Evolutionary conservation across 192 early-diverging fungal genomes (phyloP).

Genomic region (Podila horticola): DNA sequence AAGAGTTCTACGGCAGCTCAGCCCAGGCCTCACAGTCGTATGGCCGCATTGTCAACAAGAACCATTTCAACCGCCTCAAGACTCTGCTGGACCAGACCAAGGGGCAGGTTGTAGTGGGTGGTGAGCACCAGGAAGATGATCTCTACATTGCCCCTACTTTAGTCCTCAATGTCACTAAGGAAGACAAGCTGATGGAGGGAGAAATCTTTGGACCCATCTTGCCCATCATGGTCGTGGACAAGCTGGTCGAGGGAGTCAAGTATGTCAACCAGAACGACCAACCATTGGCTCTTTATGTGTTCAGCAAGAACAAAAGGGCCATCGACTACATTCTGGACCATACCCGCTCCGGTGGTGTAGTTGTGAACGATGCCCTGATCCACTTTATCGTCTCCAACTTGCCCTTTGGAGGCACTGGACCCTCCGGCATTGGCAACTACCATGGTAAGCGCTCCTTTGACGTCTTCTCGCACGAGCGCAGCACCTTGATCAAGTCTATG

Average conservation of each 20-base stretch:
- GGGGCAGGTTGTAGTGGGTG: constrained; percentile 70
- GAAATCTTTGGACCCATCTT: constrained; percentile 96
- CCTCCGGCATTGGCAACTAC: constrained; percentile 88
- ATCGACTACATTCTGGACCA: constrained; percentile 71
- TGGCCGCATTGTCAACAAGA: constrained; percentile 70
- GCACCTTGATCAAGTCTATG: constrained; percentile 61
- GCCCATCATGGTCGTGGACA: constrained; percentile 78
- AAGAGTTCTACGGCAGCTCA: constrained; percentile 56
- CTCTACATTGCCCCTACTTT: constrained; percentile 85
- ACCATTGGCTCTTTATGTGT: constrained; percentile 87
- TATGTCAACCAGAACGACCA: constrained; percentile 72
- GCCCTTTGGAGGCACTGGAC: constrained; percentile 91
- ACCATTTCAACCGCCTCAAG: constrained; percentile 71
- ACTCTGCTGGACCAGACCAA: constrained; percentile 59
- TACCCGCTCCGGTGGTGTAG: constrained; percentile 80
- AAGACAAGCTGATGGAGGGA: constrained; percentile 78
- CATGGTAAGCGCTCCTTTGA: constrained; percentile 84
- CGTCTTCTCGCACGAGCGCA: constrained; percentile 81
- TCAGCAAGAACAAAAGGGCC: constrained; percentile 65
- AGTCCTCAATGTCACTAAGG: constrained; percentile 75
- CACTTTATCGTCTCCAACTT: constrained; percentile 67
- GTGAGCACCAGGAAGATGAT: constrained; percentile 65
- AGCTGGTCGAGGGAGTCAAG: constrained; percentile 74
- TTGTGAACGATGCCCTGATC: constrained; percentile 86
- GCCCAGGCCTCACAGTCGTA: constrained; percentile 56